Evolutionary conservation across 2,329 filamentous ascomycete species (phyloP), one percentile per base, ranked within the genome.

Genomic region (Penicillium aurantiogriseum): DNA sequence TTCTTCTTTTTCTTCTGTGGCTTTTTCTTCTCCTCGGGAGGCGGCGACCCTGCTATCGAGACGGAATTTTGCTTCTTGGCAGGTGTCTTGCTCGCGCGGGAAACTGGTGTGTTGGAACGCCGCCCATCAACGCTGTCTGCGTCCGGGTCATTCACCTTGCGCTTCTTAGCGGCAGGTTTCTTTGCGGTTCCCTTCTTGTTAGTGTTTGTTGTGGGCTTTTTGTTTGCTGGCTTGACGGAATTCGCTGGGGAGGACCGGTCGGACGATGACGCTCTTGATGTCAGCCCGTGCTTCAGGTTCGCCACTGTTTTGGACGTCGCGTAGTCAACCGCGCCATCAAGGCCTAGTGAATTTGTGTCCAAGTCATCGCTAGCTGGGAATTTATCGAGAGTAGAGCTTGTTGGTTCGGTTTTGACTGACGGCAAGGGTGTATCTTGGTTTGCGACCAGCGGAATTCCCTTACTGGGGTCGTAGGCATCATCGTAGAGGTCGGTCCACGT

Each of bases 141-240:
- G 23, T 78, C 77, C 21, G 66, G 54, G 15, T 71, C 66, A 48
- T 74, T 71, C 15, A 74, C 54, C 60, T 78, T 79, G 25, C 76
- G 76, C 58, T 77, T 79, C 61, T 78, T 79, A 3, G 66, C 47
- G 0, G 72, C 63, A 7, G 74, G 65, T 36, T 77, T 77, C 54
- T 69, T 72, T 21, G 72, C 72, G 4, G 69, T 71, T n/a, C 73
- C 74, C 56, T 75, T 75, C 59, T 77, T 77, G 13, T 64, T 62
- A 7, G 68, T 57, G 5, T 60, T 67, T 4, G 73, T 67, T 8
- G 69, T 67, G 7, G 70, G 63, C 54, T 75, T 76, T 56, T 71
- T 76, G 11, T 65, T 67, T n/a, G 69, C 53, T 13, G 62, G 51
- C 57, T 77, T 76, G 17, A 71, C 68, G 2, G 76, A 76, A 33